These are phyloP conservation scores for Thuja plicata DNA, from an alignment of 83 land plant species.

Conservation along the genomic window DNA sequence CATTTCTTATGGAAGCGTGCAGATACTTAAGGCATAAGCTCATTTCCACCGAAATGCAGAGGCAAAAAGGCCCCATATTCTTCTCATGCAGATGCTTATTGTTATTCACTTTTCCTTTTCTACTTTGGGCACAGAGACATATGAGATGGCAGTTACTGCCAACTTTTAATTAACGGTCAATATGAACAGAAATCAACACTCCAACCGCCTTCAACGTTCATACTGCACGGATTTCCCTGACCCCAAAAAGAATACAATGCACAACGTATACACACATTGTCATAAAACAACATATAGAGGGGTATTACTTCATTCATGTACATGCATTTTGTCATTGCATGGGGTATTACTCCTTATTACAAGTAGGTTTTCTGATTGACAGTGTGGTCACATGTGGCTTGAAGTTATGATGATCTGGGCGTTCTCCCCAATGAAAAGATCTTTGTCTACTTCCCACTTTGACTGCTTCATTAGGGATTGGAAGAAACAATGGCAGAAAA, in stretches of 20 bases:
- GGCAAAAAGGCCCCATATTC: background rate
- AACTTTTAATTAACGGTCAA: constrained; percentile 9
- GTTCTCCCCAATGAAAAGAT: background rate
- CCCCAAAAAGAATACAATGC: background rate
- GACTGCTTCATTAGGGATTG: background rate
- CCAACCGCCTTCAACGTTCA: constrained; percentile 15
- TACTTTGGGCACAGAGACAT: background rate
- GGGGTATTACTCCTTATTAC: no score
- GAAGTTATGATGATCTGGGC: constrained; percentile 2
- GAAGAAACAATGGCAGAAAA: background rate
- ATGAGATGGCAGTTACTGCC: constrained; percentile 7
- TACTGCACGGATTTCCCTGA: constrained; percentile 2
- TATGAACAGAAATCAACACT: background rate
- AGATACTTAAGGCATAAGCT: no score
- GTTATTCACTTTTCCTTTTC: background rate
- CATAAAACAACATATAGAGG: background rate
- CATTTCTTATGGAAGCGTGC: no score
- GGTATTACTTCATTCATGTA: background rate
- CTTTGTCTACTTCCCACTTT: background rate
- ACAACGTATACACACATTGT: background rate
- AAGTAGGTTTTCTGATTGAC: background rate
- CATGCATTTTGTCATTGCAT: background rate
- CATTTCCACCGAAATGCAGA: no score
- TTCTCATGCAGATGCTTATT: background rate
- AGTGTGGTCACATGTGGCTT: background rate